A percentile compares a stretch with the other conserved stretches of the same genome.
These are phyloP conservation scores for Lipomyces starkeyi DNA, from an alignment of 805 yeast species.

Conservation along the genomic window DNA sequence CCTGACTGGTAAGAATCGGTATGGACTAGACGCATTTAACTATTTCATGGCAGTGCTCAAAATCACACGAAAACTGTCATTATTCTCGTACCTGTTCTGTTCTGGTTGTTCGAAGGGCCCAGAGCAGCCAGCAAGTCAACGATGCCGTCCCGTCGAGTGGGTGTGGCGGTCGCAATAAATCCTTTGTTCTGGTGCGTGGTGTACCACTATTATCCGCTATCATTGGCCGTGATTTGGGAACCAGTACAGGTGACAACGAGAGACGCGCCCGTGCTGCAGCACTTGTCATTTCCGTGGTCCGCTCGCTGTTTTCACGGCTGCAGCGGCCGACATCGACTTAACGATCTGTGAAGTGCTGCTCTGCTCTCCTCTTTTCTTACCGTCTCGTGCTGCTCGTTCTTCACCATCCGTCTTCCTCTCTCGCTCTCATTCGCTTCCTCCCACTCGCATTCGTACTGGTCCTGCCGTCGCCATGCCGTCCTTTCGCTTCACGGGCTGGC, in stretches of 20 bases:
- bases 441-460: neutral
- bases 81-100: no score
- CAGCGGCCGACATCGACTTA: neutral
- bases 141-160: no score
- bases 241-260: neutral
- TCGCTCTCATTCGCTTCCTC: neutral
- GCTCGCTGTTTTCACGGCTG: neutral
- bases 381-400: neutral
- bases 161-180: no score
- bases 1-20: no score
- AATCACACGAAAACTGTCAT: no score
- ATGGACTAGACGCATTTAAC: no score
- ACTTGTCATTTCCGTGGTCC: neutral
- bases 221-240: neutral
- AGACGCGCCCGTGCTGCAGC: neutral
- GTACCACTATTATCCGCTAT: fast-evolving
- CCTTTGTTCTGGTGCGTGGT: neutral
- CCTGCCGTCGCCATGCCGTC: neutral
- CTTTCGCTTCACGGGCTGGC: slow-evolving; percentile 12
- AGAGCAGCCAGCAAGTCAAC: no score
- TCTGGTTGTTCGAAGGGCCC: no score
- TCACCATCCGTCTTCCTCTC: neutral
- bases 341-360: neutral
- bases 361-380: neutral
- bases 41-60: no score